Base-by-base conservation (phyloP, 305 asterid species). In the Fraxinus latifolia region DNA sequence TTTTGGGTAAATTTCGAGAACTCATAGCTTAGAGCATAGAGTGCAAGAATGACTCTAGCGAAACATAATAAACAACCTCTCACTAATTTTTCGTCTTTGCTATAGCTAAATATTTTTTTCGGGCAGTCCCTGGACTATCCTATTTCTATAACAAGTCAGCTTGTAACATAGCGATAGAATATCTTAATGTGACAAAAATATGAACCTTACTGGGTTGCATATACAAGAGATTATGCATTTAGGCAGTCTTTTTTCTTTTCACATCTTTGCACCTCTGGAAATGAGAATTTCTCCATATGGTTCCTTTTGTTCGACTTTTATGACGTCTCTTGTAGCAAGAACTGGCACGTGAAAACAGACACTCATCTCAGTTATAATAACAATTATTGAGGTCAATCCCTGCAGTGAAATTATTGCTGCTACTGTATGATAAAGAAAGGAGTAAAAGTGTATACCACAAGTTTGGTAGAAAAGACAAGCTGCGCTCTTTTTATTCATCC, bases 391-490 rank as follows among this genome's bases (percentile, higher is more conserved):
- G 12, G 27, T 67, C 36, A 67, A 67, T 27, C 36, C 21, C n/a
- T 67, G 34, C 74, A 11, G 68, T 23, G 23, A 62, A 21, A 67
- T 67, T 67, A 25, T 65, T 11, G 4, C 36, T 9, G 34, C 36
- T 67, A 74, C 4, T 65, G 15, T 21, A 58, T 68, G 65, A 81
- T 70, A 12, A 0, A 11, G 7, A 14, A 78, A 79, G 50, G 25
- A 42, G 19, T 37, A 44, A 19, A 80, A 32, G 37, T 7, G 84
- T 31, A 29, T 89, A 94, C 99, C 99, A 80, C 96, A 91, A 83
- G 97, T 91, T 79, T 92, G 98, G 84, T 89, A 96, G 86, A 96
- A 96, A 83, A 96, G 97, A 77, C 89, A 83, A 33, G 97, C 97
- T 84, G 95, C 97, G 81, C 83, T 79, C 84, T 90, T 94, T 81